phyloP scores from a whole-genome alignment of 164 flowering plant genomes.

The Paratinospora sagittata region DNA sequence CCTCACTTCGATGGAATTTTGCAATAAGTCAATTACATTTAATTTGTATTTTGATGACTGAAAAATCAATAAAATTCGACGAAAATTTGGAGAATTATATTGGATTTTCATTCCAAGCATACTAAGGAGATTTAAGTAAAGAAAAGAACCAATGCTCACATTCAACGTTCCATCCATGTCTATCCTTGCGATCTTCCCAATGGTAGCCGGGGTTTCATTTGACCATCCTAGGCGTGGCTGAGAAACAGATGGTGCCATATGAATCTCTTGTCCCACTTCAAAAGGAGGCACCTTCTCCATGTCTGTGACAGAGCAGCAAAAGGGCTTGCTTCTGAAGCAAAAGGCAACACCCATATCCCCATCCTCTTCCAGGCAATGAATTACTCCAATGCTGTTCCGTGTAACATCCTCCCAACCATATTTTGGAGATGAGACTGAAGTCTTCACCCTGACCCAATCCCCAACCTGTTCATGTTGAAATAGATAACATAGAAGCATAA shows the following conservation, averaged over 20 bases:
- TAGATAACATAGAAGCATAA: not conserved
- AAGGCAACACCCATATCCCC: conserved; percentile 94
- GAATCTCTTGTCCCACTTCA: conserved; percentile 90
- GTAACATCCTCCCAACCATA: conserved; percentile 98
- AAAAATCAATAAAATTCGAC: too few species aligned
- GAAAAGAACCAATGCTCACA: conserved; percentile 41
- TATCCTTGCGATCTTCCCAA: conserved; percentile 78
- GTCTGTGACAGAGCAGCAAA: conserved; percentile 88
- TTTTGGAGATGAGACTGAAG: conserved; percentile 91
- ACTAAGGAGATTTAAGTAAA: not conserved
- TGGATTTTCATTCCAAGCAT: too few species aligned
- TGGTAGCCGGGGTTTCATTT: conserved; percentile 77
- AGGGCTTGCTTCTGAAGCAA: conserved; percentile 96
- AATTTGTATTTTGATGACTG: too few species aligned
- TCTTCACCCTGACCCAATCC: conserved; percentile 93
- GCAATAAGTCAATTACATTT: too few species aligned
- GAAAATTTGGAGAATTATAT: too few species aligned
- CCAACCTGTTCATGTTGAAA: conserved; percentile 58
- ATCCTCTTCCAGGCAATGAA: conserved; percentile 95
- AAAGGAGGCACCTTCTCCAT: conserved; percentile 84
- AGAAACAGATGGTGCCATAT: conserved; percentile 59
- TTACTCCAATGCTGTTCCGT: conserved; percentile 73
- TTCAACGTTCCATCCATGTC: conserved; percentile 97
- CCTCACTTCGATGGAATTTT: too few species aligned
- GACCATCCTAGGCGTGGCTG: conserved; percentile 99